Conservation (phyloP, 805 yeast genomes). For the Brettanomyces anomalus region DNA sequence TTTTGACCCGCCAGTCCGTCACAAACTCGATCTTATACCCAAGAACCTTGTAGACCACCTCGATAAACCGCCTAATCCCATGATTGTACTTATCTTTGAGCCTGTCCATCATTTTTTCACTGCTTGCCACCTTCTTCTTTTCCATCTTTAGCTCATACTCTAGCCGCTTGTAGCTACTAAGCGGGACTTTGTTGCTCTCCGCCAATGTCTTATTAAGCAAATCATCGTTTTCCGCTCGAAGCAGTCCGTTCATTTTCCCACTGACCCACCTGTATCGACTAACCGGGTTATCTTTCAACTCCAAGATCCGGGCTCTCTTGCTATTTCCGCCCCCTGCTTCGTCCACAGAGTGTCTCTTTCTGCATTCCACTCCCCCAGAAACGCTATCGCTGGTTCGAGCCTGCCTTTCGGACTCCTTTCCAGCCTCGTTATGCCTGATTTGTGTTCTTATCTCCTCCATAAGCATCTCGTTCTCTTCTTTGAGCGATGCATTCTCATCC, state of each 20-base stretch:
- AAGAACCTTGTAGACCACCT: conserved; percentile 54
- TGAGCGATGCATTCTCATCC: conserved; percentile 5
- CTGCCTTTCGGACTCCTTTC: no score
- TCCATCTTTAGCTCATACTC: conserved; percentile 42
- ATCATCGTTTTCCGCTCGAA: conserved; percentile 52
- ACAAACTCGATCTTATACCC: conserved; percentile 70
- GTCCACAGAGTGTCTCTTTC: neutral
- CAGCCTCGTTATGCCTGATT: no score
- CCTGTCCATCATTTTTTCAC: conserved; percentile 44
- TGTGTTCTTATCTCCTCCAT: neutral
- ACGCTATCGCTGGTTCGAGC: no score
- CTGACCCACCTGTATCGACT: conserved; percentile 53
- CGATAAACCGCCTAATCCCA: conserved; percentile 64
- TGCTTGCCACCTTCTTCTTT: conserved; percentile 37
- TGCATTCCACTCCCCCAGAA: no score
- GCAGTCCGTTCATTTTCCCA: conserved; percentile 37
- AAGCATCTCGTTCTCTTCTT: conserved; percentile 21
- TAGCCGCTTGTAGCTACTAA: conserved; percentile 36
- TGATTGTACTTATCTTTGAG: conserved; percentile 49
- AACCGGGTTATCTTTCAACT: conserved; percentile 60
- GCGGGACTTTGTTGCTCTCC: neutral
- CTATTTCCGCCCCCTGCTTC: neutral
- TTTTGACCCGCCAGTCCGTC: conserved; percentile 45
- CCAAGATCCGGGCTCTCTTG: conserved; percentile 29
- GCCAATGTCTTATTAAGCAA: conserved; percentile 25